A percentile compares a stretch with the other conserved stretches of the same genome.
Conservation (phyloP, 768 basidiomycete species). For the Tylopilus sp. region DNA sequence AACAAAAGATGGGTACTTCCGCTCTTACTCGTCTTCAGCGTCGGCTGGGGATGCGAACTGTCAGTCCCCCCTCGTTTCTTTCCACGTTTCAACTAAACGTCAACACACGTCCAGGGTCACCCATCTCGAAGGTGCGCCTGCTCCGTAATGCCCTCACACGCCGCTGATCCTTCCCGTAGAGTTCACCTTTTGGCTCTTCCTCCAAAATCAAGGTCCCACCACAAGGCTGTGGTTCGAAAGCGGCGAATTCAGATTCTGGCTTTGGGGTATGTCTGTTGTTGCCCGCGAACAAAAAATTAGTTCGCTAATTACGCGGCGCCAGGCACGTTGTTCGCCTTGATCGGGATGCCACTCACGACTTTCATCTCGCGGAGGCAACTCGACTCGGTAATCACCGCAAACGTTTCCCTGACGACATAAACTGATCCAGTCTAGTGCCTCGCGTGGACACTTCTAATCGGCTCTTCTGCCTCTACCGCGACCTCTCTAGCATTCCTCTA, state of each 20-base stretch:
- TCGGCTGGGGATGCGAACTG: constrained; percentile 78
- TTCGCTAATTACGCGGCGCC: constrained; percentile 14
- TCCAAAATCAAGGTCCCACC: constrained; percentile 70
- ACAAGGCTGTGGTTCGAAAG: constrained; percentile 77
- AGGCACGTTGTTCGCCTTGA: constrained; percentile 62
- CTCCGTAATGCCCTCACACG: not conserved
- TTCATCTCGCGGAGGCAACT: constrained; percentile 56
- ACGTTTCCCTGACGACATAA: not conserved
- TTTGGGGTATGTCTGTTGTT: constrained; percentile 44
- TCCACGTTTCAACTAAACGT: constrained; percentile 2
- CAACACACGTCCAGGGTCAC: constrained; percentile 49
- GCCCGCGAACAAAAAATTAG: not conserved
- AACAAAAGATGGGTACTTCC: constrained; percentile 60
- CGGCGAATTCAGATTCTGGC: constrained; percentile 76
- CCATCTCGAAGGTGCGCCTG: constrained; percentile 67
- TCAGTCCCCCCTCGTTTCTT: constrained; percentile 26
- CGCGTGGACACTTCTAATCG: constrained; percentile 74
- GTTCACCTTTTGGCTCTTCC: constrained; percentile 79
- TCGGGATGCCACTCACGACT: constrained; percentile 72
- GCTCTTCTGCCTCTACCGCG: constrained; percentile 58
- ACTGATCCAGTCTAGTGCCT: constrained; percentile 45
- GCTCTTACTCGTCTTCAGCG: constrained; percentile 65
- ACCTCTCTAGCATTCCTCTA: constrained; percentile 72
- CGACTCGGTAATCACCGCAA: constrained; percentile 43
- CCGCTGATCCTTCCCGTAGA: constrained; percentile 40